Percentiles rank a stretch among this genome's conserved stretches.
Evolutionary conservation across 2,329 filamentous ascomycete genomes (phyloP).

Genomic region (Drechslera avenae): DNA sequence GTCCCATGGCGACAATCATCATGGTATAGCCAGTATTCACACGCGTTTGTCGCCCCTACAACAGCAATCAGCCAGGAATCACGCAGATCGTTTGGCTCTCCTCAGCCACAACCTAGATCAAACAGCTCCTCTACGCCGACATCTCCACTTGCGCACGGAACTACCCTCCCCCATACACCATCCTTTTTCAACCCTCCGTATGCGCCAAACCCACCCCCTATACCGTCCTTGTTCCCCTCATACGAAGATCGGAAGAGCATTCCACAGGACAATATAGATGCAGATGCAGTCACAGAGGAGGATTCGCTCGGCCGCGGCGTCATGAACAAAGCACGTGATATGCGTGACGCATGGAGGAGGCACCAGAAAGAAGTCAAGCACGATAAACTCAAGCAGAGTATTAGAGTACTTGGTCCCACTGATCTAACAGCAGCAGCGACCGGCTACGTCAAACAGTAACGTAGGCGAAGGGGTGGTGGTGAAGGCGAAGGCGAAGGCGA

Average conservation of each 20-base stretch:
- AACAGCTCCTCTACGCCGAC: conserved; percentile 12
- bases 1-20: conserved; percentile 17
- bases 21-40: conserved; percentile 14
- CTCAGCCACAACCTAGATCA: not conserved
- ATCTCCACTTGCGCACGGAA: conserved; percentile 15
- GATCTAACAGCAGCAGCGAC: conserved; percentile 28
- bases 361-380: conserved; percentile 28
- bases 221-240: not conserved
- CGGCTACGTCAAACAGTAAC: conserved; percentile 16
- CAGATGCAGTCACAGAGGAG: conserved; percentile 8
- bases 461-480: not conserved
- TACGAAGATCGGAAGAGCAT: too few relatives aligned
- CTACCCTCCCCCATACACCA: conserved; percentile 9
- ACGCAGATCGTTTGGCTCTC: conserved; percentile 14
- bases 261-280: not conserved
- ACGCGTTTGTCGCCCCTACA: conserved; percentile 9
- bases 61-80: conserved; percentile 10
- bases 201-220: not conserved
- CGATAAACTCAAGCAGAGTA: conserved; percentile 40
- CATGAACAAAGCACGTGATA: conserved; percentile 31
- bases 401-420: conserved; percentile 37
- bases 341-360: conserved; percentile 29
- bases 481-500: not conserved
- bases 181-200: not conserved
- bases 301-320: conserved; percentile 12